Evolutionary conservation across 805 yeast species (phyloP).

Genomic region (Candida ulmi): DNA sequence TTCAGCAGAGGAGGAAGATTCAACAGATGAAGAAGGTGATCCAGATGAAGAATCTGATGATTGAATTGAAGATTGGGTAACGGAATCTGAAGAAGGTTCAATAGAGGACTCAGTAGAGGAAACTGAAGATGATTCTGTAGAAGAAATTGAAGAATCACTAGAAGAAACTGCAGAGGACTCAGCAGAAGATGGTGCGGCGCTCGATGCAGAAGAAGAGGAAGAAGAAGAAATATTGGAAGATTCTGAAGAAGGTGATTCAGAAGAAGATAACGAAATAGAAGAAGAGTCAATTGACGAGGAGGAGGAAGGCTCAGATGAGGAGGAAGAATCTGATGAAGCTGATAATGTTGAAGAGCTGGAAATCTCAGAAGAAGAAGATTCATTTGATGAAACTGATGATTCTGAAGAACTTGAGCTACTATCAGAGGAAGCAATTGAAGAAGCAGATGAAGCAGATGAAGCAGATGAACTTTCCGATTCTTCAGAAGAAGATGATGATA

Average conservation of each 20-base stretch:
- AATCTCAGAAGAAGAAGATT: not conserved
- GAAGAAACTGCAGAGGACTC: not conserved
- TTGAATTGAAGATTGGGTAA: too few species aligned
- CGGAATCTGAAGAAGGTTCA: too few species aligned
- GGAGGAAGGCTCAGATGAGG: not conserved
- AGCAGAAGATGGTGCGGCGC: not conserved
- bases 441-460: too few species aligned
- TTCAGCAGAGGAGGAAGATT: not conserved
- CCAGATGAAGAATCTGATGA: too few species aligned
- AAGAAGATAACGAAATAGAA: not conserved
- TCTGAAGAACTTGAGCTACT: not conserved
- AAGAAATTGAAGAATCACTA: not conserved
- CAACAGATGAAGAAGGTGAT: too few species aligned
- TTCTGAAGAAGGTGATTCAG: not conserved
- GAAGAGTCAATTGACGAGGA: not conserved
- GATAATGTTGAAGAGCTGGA: not conserved
- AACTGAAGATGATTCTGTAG: not conserved
- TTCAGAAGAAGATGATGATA: too few species aligned
- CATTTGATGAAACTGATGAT: too few species aligned
- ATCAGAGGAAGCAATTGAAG: not conserved
- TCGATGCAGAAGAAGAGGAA: too few species aligned
- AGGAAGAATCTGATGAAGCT: too few species aligned
- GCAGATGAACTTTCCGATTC: too few species aligned
- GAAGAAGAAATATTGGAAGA: not conserved
- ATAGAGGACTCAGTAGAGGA: too few species aligned